Percentiles rank a stretch among this genome's conserved stretches.
Conservation (phyloP, 352 stramenopile species). For the Phytopythium mirpurense region DNA sequence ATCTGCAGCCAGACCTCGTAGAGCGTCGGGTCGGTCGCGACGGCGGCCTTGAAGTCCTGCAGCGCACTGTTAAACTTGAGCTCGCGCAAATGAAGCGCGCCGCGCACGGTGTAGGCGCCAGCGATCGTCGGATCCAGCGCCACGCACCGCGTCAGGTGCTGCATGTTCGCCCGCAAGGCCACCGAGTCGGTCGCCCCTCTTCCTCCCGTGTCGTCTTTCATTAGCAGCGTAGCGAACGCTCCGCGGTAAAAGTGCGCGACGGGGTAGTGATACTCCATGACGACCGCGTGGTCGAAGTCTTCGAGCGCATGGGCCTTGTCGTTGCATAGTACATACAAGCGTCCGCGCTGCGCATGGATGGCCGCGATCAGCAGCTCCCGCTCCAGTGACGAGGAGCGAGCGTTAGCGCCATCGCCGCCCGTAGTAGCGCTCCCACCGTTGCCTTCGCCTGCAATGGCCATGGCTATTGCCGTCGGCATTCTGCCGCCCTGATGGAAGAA, state of each 20-base stretch:
- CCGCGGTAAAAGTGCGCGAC: conserved; percentile 76
- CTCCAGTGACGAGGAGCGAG: conserved; percentile 19
- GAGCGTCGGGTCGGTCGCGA: conserved; percentile 64
- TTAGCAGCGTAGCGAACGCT: conserved; percentile 45
- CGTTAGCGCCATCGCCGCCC: not conserved
- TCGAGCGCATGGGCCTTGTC: conserved; percentile 37
- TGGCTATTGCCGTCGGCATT: not conserved
- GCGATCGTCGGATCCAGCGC: conserved; percentile 68
- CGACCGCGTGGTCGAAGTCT: conserved; percentile 69
- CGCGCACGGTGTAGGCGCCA: conserved; percentile 66
- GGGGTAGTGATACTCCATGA: conserved; percentile 78
- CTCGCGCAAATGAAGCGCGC: conserved; percentile 59
- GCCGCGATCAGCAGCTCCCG: conserved; percentile 48
- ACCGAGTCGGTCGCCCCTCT: not conserved
- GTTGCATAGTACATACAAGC: conserved; percentile 53
- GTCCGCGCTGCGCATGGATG: conserved; percentile 57
- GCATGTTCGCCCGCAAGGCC: conserved; percentile 27
- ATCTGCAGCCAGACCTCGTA: conserved; percentile 81
- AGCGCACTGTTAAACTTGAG: conserved; percentile 71
- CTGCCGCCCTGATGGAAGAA: conserved; percentile 20
- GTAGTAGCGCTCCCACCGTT: not conserved
- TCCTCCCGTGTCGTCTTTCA: conserved; percentile 15
- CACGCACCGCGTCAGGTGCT: conserved; percentile 62
- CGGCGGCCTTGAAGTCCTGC: conserved; percentile 77
- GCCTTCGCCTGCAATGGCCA: conserved; percentile 4